Conservation (phyloP, 768 basidiomycete species). For the Panus rudis region DNA sequence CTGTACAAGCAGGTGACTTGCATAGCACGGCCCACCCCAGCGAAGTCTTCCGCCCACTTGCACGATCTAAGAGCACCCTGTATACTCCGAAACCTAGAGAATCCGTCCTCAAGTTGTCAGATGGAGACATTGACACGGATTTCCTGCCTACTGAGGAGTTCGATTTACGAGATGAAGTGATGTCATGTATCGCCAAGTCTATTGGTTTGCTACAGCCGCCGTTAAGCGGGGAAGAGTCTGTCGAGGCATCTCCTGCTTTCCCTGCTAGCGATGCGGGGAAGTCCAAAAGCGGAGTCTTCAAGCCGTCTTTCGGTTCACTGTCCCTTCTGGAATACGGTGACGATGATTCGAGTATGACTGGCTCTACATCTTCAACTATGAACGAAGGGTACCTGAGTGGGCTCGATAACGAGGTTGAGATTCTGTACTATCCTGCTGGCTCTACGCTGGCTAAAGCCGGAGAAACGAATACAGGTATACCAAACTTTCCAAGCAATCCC, state of each 20-base stretch:
- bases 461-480: slow-evolving; percentile 75
- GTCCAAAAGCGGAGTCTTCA: slow-evolving; percentile 34
- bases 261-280: slow-evolving; percentile 38
- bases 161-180: slow-evolving; percentile 92
- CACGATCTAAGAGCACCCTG: slow-evolving; percentile 13
- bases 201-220: slow-evolving; percentile 91
- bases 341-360: slow-evolving; percentile 64
- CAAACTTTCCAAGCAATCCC: not conserved
- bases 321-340: slow-evolving; percentile 68
- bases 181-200: slow-evolving; percentile 96
- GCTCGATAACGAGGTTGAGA: slow-evolving; percentile 94
- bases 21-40: slow-evolving; percentile 48
- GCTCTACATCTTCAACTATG: slow-evolving; percentile 43
- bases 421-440: slow-evolving; percentile 86
- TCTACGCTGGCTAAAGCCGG: slow-evolving; percentile 83
- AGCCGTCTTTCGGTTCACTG: slow-evolving; percentile 66
- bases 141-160: slow-evolving; percentile 60
- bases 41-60: slow-evolving; percentile 32
- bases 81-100: slow-evolving; percentile 5
- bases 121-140: slow-evolving; percentile 13
- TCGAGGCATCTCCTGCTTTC: slow-evolving; percentile 60
- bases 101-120: slow-evolving; percentile 1
- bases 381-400: slow-evolving; percentile 64
- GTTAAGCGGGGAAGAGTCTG: slow-evolving; percentile 57
- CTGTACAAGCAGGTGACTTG: slow-evolving; percentile 74